Conservation (phyloP, 306 rosid species). For the Styphnolobium japonicum region DNA sequence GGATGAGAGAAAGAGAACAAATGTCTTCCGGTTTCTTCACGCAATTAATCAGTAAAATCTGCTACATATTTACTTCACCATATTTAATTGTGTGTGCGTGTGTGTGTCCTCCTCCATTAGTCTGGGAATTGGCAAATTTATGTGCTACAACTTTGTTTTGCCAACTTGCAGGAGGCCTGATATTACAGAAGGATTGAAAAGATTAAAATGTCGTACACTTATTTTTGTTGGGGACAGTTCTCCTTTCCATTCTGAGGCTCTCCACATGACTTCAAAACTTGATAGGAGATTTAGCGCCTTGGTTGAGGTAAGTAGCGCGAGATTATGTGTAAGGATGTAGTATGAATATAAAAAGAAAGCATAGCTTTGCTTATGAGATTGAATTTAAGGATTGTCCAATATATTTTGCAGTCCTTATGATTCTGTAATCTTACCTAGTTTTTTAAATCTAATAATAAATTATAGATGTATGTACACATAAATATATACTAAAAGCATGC, state of each 20-base stretch:
- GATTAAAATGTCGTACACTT: constrained; percentile 78
- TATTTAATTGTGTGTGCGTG: neutral
- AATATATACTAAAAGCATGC: neutral
- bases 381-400: neutral
- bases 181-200: constrained; percentile 74
- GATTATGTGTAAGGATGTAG: neutral
- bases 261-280: constrained; percentile 82
- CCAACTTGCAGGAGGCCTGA: constrained; percentile 76
- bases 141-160: constrained; percentile 19
- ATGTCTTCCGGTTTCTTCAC: constrained; percentile 73
- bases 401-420: neutral
- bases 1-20: constrained; percentile 82
- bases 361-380: neutral
- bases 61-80: neutral
- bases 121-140: neutral
- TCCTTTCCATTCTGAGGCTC: constrained; percentile 92
- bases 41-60: constrained; percentile 67
- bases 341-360: neutral
- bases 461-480: neutral
- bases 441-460: neutral
- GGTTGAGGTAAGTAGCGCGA: constrained; percentile 71
- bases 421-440: neutral
- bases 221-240: constrained; percentile 96
- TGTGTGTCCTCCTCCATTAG: neutral
- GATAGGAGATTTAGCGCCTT: constrained; percentile 90